phyloP scores from a whole-genome alignment of 148 eudicot genomes.

The Camellia japonica region DNA sequence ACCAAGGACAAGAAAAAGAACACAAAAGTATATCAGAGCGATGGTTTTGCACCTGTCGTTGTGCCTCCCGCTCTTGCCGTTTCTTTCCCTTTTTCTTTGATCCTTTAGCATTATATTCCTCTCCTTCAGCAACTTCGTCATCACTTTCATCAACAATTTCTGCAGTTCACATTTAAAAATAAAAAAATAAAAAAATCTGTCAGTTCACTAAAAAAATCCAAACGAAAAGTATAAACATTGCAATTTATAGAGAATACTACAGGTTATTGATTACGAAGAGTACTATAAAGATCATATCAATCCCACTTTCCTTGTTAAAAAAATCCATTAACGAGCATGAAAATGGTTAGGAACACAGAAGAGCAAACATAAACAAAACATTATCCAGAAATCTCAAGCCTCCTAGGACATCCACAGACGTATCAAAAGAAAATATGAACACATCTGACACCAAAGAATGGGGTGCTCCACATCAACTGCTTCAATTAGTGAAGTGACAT shows the following conservation, averaged over 20 bases:
- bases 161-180: slow-evolving; percentile 21
- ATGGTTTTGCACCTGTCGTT: slow-evolving; percentile 55
- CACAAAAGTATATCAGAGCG: not conserved
- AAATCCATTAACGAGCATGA: not conserved
- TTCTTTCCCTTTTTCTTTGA: slow-evolving; percentile 83
- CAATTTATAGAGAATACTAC: not conserved
- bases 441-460: not conserved
- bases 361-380: not conserved
- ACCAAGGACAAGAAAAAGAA: not conserved
- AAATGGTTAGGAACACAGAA: not conserved
- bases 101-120: slow-evolving; percentile 41
- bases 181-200: not conserved
- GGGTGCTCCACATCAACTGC: not conserved
- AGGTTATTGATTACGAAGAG: not conserved
- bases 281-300: not conserved
- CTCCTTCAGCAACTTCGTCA: slow-evolving; percentile 68
- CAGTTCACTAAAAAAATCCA: not conserved
- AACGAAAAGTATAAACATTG: not conserved
- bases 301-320: not conserved
- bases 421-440: not conserved
- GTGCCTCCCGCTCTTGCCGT: slow-evolving; percentile 91
- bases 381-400: not conserved
- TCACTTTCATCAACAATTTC: slow-evolving; percentile 71
- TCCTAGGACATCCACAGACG: not conserved
- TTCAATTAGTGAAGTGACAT: slow-evolving; percentile 7